A percentile compares a stretch with the other conserved stretches of the same genome.
Evolutionary conservation across 2,329 filamentous ascomycete species (phyloP).

Genomic region (Neopestalotiopsis clavispora): DNA sequence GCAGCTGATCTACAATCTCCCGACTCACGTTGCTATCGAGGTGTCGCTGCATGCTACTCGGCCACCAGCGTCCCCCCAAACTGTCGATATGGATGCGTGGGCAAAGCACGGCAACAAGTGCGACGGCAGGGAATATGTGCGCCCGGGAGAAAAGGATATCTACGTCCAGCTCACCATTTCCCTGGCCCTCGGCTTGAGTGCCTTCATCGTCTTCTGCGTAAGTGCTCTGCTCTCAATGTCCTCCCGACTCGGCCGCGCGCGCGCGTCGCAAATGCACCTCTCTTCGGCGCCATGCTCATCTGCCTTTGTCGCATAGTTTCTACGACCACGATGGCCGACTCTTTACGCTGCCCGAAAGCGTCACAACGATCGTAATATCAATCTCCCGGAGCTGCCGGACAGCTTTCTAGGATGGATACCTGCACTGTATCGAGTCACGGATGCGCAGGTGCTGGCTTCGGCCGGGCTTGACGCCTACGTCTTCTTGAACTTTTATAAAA

Average conservation of each 20-base stretch:
- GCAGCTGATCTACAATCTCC: not conserved
- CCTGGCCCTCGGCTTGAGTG: slow-evolving; percentile 68
- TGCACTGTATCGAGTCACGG: slow-evolving; percentile 80
- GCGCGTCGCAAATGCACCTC: not conserved
- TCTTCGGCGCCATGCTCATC: slow-evolving; percentile 17
- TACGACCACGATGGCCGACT: slow-evolving; percentile 89
- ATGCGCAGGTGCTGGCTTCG: slow-evolving; percentile 86
- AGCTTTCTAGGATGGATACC: slow-evolving; percentile 94
- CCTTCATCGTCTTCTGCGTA: slow-evolving; percentile 80
- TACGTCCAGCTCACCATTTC: slow-evolving; percentile 76
- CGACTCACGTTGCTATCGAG: not conserved
- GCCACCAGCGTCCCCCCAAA: not conserved
- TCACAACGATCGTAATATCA: slow-evolving; percentile 61
- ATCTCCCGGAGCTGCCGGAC: slow-evolving; percentile 80
- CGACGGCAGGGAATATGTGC: slow-evolving; percentile 25
- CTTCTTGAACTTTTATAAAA: slow-evolving; percentile 94
- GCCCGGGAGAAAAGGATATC: slow-evolving; percentile 50
- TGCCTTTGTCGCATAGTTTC: slow-evolving; percentile 54
- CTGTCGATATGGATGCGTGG: slow-evolving; percentile 16
- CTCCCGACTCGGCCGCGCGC: not conserved
- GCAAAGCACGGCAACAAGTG: not conserved
- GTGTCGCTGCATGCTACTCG: not conserved
- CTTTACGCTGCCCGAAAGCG: slow-evolving; percentile 90
- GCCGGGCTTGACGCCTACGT: slow-evolving; percentile 96
- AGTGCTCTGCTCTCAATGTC: slow-evolving; percentile 31